Evolutionary conservation across 352 stramenopile species (phyloP), one percentile per base, ranked within the genome.

Genomic region (Phytophthora crassamura): DNA sequence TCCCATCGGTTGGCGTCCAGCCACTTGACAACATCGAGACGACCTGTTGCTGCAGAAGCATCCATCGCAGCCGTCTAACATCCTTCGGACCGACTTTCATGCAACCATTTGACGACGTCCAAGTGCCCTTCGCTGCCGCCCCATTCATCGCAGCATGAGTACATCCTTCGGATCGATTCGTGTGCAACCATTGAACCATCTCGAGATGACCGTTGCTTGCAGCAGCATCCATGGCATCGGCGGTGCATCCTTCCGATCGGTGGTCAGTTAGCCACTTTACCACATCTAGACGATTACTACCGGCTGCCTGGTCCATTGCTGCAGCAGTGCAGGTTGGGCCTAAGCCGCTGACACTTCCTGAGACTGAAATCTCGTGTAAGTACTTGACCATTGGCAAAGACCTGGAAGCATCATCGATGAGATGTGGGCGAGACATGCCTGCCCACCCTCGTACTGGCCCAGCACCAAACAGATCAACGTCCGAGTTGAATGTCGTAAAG

Each of bases 11-110:
- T 10, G n/a, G 18, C 9, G 16, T 55, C 32, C 5, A 55, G 33
- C 47, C 33, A 55, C 16, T 20, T 12, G 18, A 43, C 22, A 7
- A 42, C 33, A 12, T 32, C 47, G 7, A 55, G n/a, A 11, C 14
- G 18, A 1, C 25, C 50, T 10, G n/a, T 10, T 46, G 18, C 11
- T 9, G 34, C 50, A 3, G 34, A 18, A 7, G 3, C 25, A 39
- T 58, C 50, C 50, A 47, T 58, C 9, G 50, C 36, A 12, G 3
- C 9, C 25, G 20, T 45, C 18, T 14, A 25, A 32, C 38, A 58
- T 9, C 34, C 38, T 15, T 32, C 50, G 4, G 6, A 15, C 22
- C 14, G 14, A 14, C 39, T 58, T 4, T 46, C 8, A 8, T 47
- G 50, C 8, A 58, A 28, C 49, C 50, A 47, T 14, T 15, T 11